Percentiles rank a stretch among this genome's conserved stretches.
These are phyloP conservation scores for Daldinia eschscholtzii DNA, from an alignment of 2,329 filamentous ascomycete genomes.

Conservation along the genomic window DNA sequence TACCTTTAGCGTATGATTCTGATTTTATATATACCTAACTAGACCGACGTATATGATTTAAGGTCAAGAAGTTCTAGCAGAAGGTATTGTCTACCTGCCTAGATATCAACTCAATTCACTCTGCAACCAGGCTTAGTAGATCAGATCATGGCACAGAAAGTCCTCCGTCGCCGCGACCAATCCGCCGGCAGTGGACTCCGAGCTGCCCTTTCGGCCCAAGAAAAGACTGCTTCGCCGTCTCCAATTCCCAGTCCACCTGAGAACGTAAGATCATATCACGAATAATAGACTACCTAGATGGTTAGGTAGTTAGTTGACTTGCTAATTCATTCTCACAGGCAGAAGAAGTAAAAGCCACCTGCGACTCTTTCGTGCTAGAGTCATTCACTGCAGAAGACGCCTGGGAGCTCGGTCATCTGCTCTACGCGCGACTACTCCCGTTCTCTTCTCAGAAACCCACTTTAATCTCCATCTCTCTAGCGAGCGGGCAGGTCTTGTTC, in stretches of 20 bases:
- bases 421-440: slow-evolving; percentile 72
- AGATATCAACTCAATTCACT: neutral
- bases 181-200: slow-evolving; percentile 43
- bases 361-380: slow-evolving; percentile 60
- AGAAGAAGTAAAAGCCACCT: slow-evolving; percentile 50
- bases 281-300: too few species aligned
- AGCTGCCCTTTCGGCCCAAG: slow-evolving; percentile 41
- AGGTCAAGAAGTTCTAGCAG: neutral
- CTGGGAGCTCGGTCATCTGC: slow-evolving; percentile 73
- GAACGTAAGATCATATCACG: slow-evolving; percentile 37
- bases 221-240: slow-evolving; percentile 17
- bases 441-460: slow-evolving; percentile 62
- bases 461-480: slow-evolving; percentile 74
- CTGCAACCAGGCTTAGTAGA: neutral
- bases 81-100: neutral
- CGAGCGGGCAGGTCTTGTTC: slow-evolving; percentile 73
- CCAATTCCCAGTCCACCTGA: slow-evolving; percentile 44
- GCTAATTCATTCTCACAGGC: slow-evolving; percentile 1
- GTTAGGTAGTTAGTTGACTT: neutral
- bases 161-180: slow-evolving; percentile 43
- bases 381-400: slow-evolving; percentile 74
- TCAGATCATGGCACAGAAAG: slow-evolving; percentile 38
- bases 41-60: neutral
- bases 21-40: neutral
- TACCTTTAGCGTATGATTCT: neutral